Evolutionary conservation across 108 stramenopile genomes (phyloP).

Genomic region (Conticribra guillardii): DNA sequence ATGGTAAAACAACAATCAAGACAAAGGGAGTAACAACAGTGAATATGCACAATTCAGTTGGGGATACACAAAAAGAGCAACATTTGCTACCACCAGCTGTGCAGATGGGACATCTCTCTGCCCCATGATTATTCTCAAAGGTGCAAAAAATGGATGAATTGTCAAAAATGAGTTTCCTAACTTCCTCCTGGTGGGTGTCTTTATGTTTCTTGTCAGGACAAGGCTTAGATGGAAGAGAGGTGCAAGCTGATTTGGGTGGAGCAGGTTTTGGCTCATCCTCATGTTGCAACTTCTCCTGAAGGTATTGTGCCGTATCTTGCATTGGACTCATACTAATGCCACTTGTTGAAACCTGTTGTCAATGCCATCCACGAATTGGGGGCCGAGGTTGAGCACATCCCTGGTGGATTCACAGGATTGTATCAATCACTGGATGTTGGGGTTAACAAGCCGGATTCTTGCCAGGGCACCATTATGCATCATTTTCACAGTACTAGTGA

Average conservation of each 20-base stretch:
- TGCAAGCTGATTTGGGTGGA: conserved; percentile 18
- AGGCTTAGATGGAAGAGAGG: conserved; percentile 25
- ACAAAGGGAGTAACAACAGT: too few relatives aligned
- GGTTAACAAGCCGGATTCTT: conserved; percentile 8
- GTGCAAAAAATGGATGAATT: too few relatives aligned
- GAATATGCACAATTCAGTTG: too few relatives aligned
- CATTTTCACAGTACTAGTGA: too few relatives aligned
- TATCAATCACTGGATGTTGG: conserved; percentile 20
- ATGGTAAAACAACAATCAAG: too few relatives aligned
- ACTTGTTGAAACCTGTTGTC: conserved; percentile 14
- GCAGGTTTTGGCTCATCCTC: conserved; percentile 4
- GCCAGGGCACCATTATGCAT: too few relatives aligned
- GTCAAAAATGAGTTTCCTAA: too few relatives aligned
- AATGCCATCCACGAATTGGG: conserved; percentile 6
- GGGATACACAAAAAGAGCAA: too few relatives aligned
- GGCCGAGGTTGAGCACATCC: conserved; percentile 13
- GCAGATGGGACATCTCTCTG: too few relatives aligned
- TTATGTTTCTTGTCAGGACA: conserved; percentile 10
- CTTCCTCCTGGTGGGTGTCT: too few relatives aligned
- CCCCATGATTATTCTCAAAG: too few relatives aligned
- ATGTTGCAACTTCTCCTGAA: not conserved
- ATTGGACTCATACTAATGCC: conserved; percentile 11
- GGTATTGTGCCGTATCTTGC: conserved; percentile 3
- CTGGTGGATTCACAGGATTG: conserved; percentile 22
- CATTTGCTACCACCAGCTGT: too few relatives aligned